Evolutionary conservation across 73 alveolate species (phyloP).

Genomic region (Paramecium primaurelia): DNA sequence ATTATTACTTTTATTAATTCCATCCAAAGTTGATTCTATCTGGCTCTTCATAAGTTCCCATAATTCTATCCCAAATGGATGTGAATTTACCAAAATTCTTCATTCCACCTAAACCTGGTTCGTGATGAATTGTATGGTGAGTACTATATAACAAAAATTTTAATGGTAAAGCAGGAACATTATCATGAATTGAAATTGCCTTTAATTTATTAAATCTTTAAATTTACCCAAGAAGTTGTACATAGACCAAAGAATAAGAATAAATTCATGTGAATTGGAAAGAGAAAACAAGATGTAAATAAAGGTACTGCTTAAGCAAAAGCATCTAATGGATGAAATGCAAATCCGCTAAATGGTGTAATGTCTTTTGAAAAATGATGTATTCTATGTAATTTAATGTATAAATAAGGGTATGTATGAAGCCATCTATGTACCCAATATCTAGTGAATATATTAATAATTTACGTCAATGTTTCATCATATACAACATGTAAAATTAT

Average conservation of each 20-base stretch:
- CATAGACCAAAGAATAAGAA: constrained; percentile 32
- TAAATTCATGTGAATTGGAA: constrained; percentile 58
- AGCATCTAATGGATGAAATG: constrained; percentile 71
- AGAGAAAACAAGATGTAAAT: constrained; percentile 61
- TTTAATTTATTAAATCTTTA: neutral
- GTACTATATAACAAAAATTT: constrained; percentile 63
- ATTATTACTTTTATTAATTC: neutral
- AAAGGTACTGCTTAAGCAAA: constrained; percentile 65
- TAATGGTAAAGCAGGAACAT: constrained; percentile 65
- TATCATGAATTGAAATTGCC: constrained; percentile 68
- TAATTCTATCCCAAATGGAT: constrained; percentile 62
- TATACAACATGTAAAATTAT: constrained; percentile 52
- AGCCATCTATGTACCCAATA: constrained; percentile 67
- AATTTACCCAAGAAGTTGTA: constrained; percentile 56
- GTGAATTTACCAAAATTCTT: constrained; percentile 64
- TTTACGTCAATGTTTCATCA: constrained; percentile 65
- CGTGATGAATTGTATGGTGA: constrained; percentile 66
- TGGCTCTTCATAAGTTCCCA: constrained; percentile 66
- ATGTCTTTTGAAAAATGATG: constrained; percentile 65
- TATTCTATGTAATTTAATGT: constrained; percentile 59
- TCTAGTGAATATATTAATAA: neutral
- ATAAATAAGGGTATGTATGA: constrained; percentile 62
- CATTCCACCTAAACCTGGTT: constrained; percentile 61
- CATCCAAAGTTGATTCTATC: constrained; percentile 66
- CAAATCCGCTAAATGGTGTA: constrained; percentile 66